phyloP scores from a whole-genome alignment of 768 basidiomycete species.

The Leccinum subgranulosum region DNA sequence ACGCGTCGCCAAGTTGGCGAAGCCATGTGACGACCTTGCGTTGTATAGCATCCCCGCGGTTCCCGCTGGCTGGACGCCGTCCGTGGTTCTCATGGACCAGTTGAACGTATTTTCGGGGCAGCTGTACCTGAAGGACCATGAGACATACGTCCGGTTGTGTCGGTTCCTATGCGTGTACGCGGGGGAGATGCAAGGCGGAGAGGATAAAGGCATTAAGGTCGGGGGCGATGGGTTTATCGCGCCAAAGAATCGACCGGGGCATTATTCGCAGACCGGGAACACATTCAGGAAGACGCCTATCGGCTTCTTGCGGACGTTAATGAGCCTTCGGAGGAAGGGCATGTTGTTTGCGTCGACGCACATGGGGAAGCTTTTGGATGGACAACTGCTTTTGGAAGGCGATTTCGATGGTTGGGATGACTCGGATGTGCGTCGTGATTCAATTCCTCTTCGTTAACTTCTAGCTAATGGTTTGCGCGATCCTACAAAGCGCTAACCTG shows the following conservation, averaged over 20 bases:
- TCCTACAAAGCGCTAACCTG: neutral
- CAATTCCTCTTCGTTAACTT: neutral
- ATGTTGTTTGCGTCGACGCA: slow-evolving; percentile 37
- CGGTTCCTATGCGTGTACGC: neutral
- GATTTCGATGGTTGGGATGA: slow-evolving; percentile 4
- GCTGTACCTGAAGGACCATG: slow-evolving; percentile 4
- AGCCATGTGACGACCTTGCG: slow-evolving; percentile 21
- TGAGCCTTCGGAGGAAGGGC: slow-evolving; percentile 38
- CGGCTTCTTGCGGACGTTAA: slow-evolving; percentile 17
- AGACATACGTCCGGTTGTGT: slow-evolving; percentile 18
- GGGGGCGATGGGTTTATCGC: slow-evolving; percentile 10
- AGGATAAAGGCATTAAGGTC: neutral
- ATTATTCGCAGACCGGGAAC: neutral
- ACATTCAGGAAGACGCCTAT: slow-evolving; percentile 39
- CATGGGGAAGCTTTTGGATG: slow-evolving; percentile 39
- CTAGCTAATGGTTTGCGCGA: neutral
- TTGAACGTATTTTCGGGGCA: neutral
- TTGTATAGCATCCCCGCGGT: neutral
- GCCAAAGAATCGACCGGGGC: neutral
- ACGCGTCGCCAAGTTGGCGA: slow-evolving; percentile 32
- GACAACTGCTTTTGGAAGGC: slow-evolving; percentile 16
- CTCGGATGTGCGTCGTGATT: neutral
- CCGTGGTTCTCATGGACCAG: neutral
- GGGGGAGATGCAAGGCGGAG: neutral
- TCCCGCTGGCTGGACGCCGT: neutral